phyloP scores from a whole-genome alignment of 192 early-diverging fungal species.

The Lunasporangiospora selenospora region DNA sequence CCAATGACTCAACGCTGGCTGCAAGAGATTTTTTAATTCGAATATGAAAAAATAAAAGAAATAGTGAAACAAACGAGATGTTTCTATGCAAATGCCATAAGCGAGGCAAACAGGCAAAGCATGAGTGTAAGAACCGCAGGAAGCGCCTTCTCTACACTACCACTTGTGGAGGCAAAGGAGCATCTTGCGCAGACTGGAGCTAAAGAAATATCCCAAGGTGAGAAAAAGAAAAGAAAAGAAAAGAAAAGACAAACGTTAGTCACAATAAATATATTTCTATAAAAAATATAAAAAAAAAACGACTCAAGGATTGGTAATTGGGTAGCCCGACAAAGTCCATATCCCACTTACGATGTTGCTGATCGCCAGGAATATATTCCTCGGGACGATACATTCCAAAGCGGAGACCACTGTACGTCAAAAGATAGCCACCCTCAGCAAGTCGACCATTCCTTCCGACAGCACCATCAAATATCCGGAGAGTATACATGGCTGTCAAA shows the following conservation, averaged over 20 bases:
- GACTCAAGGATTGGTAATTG: background rate
- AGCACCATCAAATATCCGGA: conserved; percentile 19
- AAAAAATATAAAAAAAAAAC: background rate
- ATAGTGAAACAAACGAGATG: too few relatives aligned
- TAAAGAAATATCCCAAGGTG: conserved; percentile 3
- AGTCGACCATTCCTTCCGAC: conserved; percentile 3
- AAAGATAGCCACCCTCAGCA: conserved; percentile 14
- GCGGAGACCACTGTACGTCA: conserved; percentile 13
- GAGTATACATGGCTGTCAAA: conserved; percentile 9
- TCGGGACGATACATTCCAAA: conserved; percentile 22
- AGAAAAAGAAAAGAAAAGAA: background rate
- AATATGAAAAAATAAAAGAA: too few relatives aligned
- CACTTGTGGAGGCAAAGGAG: conserved; percentile 24
- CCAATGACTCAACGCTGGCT: too few relatives aligned
- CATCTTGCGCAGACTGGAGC: conserved; percentile 26
- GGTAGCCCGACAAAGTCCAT: too few relatives aligned
- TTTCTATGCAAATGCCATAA: too few relatives aligned
- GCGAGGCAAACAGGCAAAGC: too few relatives aligned
- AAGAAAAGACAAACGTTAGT: background rate
- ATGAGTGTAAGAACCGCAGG: too few relatives aligned
- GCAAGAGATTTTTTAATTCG: too few relatives aligned
- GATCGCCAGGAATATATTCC: conserved; percentile 10
- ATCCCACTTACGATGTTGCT: conserved; percentile 25
- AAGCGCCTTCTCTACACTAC: background rate
- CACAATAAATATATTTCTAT: background rate